Percentiles rank a stretch among this genome's conserved stretches.
Evolutionary conservation across 495 filamentous ascomycete genomes (phyloP).

Genomic region (Rostrohypoxylon terebratum): DNA sequence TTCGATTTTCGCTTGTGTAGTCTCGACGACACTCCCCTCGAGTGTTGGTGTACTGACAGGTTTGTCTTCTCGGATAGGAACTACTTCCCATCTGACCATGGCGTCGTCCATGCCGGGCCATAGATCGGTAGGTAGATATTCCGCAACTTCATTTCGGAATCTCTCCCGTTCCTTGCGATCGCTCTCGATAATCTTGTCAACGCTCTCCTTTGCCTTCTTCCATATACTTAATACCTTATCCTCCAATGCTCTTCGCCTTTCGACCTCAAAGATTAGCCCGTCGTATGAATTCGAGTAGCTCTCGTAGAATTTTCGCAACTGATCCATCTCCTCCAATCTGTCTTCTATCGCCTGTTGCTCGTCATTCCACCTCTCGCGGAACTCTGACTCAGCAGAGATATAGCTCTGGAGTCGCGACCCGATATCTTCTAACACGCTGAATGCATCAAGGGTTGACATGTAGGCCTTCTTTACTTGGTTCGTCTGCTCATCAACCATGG

Average conservation of each 20-base stretch:
- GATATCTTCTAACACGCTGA: constrained; percentile 74
- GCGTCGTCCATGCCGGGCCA: constrained; percentile 76
- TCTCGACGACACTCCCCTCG: constrained; percentile 46
- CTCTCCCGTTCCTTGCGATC: constrained; percentile 80
- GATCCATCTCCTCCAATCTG: constrained; percentile 78
- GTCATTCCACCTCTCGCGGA: constrained; percentile 78
- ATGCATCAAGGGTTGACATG: constrained; percentile 65
- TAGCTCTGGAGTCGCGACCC: constrained; percentile 73
- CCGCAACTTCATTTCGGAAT: constrained; percentile 84
- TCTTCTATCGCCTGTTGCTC: constrained; percentile 75
- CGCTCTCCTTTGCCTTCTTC: constrained; percentile 76
- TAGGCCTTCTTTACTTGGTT: constrained; percentile 65
- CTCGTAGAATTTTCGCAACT: constrained; percentile 80
- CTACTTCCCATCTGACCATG: constrained; percentile 57
- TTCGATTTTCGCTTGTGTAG: constrained; percentile 25
- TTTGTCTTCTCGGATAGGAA: constrained; percentile 49
- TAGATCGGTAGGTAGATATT: constrained; percentile 87
- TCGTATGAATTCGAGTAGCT: constrained; percentile 87
- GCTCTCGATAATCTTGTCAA: constrained; percentile 78
- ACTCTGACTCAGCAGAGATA: constrained; percentile 75
- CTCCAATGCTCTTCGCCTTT: constrained; percentile 75
- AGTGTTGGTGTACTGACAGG: constrained; percentile 35
- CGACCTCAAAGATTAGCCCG: constrained; percentile 83
- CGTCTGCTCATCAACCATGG: constrained; percentile 66
- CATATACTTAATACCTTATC: constrained; percentile 78